A percentile compares a stretch with the other conserved stretches of the same genome.
phyloP scores from a whole-genome alignment of 2,329 filamentous ascomycete genomes.

The Hymenoscyphus linearis region DNA sequence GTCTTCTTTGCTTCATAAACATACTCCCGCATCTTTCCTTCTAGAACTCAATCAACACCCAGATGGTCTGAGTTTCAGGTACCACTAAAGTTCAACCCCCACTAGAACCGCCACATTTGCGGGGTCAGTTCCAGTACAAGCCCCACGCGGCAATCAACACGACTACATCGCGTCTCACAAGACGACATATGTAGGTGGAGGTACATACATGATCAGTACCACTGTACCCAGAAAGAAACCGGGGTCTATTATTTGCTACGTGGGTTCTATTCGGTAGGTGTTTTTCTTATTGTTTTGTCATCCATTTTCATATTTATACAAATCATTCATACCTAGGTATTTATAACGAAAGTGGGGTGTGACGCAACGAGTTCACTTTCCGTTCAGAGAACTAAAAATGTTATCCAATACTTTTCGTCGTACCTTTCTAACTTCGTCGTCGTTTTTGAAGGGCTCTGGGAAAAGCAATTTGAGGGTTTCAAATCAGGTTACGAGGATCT shows the following conservation, averaged over 20 bases:
- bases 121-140: background rate
- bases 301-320: background rate
- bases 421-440: background rate
- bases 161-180: background rate
- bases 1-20: background rate
- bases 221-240: too few relatives aligned
- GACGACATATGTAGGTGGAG: background rate
- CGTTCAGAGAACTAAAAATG: background rate
- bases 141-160: background rate
- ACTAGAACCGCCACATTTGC: background rate
- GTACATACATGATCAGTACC: background rate
- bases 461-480: background rate
- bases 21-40: background rate
- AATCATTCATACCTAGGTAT: too few relatives aligned
- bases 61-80: background rate
- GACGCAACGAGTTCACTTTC: background rate
- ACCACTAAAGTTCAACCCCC: background rate
- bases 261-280: background rate
- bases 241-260: background rate
- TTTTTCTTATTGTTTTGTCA: background rate
- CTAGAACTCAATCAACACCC: background rate
- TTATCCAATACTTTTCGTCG: background rate
- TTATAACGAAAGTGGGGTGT: background rate
- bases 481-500: background rate
- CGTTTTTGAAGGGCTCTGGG: background rate